Conservation (phyloP, 345 rosid genomes). For the Hibiscus trionum region DNA sequence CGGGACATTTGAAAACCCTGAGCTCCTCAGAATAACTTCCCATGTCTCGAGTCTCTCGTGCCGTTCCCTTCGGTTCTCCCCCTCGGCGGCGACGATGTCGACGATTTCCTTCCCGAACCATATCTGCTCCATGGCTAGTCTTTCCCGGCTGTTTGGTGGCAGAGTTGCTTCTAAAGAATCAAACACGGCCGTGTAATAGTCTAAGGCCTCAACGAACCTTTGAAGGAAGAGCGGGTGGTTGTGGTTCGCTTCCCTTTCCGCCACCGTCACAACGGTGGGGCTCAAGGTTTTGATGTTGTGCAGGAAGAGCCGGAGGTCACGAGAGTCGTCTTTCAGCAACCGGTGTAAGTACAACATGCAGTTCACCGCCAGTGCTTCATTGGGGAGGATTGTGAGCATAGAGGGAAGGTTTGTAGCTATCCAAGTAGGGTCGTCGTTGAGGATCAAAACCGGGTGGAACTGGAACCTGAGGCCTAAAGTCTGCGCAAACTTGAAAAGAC, state of each 20-base stretch:
- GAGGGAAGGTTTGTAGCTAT: conserved; percentile 38
- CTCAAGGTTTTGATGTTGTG: conserved; percentile 54
- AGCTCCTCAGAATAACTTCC: conserved; percentile 59
- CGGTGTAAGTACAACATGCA: conserved; percentile 66
- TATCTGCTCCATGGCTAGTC: conserved; percentile 65
- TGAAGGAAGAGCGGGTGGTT: conserved; percentile 57
- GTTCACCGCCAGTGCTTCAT: conserved; percentile 69
- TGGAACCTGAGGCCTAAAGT: conserved; percentile 74
- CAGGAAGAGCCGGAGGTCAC: conserved; percentile 44
- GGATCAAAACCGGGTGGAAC: conserved; percentile 64
- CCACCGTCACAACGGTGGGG: conserved; percentile 77
- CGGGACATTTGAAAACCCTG: conserved; percentile 63
- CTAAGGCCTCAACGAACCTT: conserved; percentile 72
- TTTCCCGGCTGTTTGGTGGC: conserved; percentile 80
- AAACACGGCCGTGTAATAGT: conserved; percentile 66
- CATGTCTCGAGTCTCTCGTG: conserved; percentile 62
- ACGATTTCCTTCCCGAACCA: conserved; percentile 86
- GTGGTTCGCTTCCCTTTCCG: conserved; percentile 72
- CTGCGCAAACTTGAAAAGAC: conserved; percentile 71
- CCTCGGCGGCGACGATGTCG: conserved; percentile 65
- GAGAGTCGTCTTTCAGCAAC: conserved; percentile 41
- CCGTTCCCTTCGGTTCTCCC: conserved; percentile 48
- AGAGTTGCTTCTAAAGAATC: conserved; percentile 89
- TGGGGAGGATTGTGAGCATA: conserved; percentile 43
- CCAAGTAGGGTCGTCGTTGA: conserved; percentile 39